Evolutionary conservation across 169 alveolate species (phyloP), one percentile per base, ranked within the genome.

Genomic region (Blepharisma undulans): DNA sequence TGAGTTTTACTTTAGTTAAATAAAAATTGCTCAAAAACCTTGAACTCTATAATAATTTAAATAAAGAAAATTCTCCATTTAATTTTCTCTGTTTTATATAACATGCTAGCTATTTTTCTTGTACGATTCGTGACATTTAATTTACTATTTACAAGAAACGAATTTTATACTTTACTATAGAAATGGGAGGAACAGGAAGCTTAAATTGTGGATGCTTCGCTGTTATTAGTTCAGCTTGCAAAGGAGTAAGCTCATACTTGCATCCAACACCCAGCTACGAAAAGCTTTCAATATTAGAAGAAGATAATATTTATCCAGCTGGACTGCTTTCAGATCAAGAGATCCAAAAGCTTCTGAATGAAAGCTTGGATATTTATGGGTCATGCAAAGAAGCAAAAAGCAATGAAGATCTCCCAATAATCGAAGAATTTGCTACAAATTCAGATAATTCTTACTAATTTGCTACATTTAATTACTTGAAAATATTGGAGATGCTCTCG

Each of bases 261-360:
- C 36, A 25, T 22, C 36, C 80, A 4, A 74, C 8, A 25, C 80
- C 30, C 12, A 22, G 33, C 80, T 74, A 74, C 18, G 80, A 74
- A 74, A 29, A 25, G 48, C 33, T 22, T 74, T 74, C 80, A 74
- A 29, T 74, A 29, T 6, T 74, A 14, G 80, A 74, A 74, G 80
- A 74, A 74, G 80, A 74, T 25, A 29, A 74, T 4, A 29, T 29
- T 29, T 25, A 22, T 5, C 80, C 80, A 74, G 80, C 80, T 25
- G 80, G 80, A 6, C 80, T 74, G 7, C 80, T 74, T 74, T 74
- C 80, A 74, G 80, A 74, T 25, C 80, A 74, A 22, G 80, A 74
- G 18, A 74, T 74, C 80, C 80, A 74, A 29, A 74, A 74, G 10
- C 80, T 74, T 3, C 33, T 74, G 18, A 74, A 74, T 29, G 80